Base-by-base conservation (phyloP, 306 rosid species). In the Lathyrus oleraceus region DNA sequence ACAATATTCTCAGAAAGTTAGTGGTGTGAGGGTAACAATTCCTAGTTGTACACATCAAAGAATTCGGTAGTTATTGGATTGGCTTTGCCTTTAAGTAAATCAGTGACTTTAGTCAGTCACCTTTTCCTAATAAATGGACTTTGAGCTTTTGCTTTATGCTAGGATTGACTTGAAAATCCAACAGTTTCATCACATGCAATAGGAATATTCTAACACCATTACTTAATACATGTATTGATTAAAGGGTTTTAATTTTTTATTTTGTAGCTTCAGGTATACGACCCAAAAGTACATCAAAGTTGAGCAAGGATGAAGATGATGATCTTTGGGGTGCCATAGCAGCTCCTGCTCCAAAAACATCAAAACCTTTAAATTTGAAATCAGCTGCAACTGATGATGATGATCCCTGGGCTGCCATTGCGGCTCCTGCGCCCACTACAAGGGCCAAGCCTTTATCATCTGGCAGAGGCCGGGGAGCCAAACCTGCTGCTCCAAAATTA, bases 351-450 rank as follows among this genome's bases (percentile, higher is more conserved):
- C 99, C 97, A 60, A 84, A 86, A 76, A 38, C 71, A 61, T 73
- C 97, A 35, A 88, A 85, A 71, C 58, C 95, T 19, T 75, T 82
- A 79, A 85, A 79, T 73, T 59, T 86, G 57, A 95, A 82, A 74
- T 9, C 91, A 67, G 57, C 49, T 61, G 68, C 20, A 45, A 19
- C 84, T 36, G 85, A 79, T 53, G 90, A 85, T 43, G 95, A 89
- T 73, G 99, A 95, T 79, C 99, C 96, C 14, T 95, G 99, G 99
- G 96, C 92, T 72, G 84, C 96, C 69, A 91, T 95, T 74, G 99
- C 99, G 49, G 96, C 99, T 70, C 99, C 99, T 28, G 87, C 86
- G 15, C 97, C 99, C 42, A 81, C 88, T 17, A 87, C 97, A 3
- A 88, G 73, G 85, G 99, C 88, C 70, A 89, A 81, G 77, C 96